Evolutionary conservation across 768 basidiomycete species (phyloP).

Genomic region (Suillus subalutaceus): DNA sequence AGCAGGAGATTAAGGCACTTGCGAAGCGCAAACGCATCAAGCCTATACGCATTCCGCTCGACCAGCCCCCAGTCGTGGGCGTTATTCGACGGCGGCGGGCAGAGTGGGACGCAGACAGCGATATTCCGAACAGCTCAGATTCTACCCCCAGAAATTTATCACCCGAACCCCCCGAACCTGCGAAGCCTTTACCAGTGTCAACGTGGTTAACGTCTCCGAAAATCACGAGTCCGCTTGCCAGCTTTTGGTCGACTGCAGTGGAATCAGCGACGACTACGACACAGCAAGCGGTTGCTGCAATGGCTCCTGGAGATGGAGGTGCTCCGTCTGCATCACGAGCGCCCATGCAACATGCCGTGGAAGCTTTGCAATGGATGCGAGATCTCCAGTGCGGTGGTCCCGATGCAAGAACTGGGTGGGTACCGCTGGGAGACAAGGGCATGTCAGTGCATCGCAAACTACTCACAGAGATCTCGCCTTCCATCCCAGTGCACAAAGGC

Average conservation of each 20-base stretch:
- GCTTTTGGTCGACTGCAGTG: constrained; percentile 74
- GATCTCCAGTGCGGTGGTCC: constrained; percentile 62
- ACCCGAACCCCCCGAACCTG: constrained; percentile 26
- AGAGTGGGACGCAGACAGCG: constrained; percentile 68
- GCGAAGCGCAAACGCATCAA: constrained; percentile 85
- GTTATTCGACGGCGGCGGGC: constrained; percentile 68
- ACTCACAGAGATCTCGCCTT: constrained; percentile 75
- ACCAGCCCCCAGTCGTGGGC: constrained; percentile 85
- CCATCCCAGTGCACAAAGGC: constrained; percentile 84
- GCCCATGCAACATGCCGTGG: constrained; percentile 82
- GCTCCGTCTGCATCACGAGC: constrained; percentile 57
- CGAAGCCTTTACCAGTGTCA: constrained; percentile 8
- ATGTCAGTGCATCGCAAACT: constrained; percentile 75
- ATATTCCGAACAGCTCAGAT: constrained; percentile 25
- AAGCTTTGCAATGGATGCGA: constrained; percentile 81
- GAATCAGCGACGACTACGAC: constrained; percentile 76
- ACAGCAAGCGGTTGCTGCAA: constrained; percentile 77
- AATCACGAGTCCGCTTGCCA: constrained; percentile 68
- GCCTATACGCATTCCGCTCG: constrained; percentile 84
- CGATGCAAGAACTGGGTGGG: constrained; percentile 65
- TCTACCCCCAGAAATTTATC: constrained; percentile 19
- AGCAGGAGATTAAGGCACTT: constrained; percentile 82
- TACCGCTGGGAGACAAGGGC: constrained; percentile 73
- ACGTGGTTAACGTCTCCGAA: constrained; percentile 62
- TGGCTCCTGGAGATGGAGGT: constrained; percentile 56